A percentile compares a stretch with the other conserved stretches of the same genome.
Evolutionary conservation across 192 early-diverging fungal species (phyloP).

Genomic region (Backusella australiensis): DNA sequence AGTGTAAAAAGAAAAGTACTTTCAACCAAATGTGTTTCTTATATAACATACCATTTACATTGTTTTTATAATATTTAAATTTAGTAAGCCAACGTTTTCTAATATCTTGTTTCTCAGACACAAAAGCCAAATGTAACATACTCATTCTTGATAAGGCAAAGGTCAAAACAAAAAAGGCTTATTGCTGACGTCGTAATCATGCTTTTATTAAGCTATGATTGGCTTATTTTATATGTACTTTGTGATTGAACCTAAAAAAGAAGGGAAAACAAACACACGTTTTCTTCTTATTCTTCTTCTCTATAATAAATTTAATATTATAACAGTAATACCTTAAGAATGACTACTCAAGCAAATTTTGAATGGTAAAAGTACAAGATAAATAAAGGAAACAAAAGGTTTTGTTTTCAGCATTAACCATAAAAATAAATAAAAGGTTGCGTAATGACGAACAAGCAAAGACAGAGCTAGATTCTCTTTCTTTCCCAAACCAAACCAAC

Average conservation of each 20-base stretch:
- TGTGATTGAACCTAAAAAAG: not conserved
- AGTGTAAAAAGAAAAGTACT: not conserved
- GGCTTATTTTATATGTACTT: not conserved
- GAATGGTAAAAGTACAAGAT: slow-evolving; percentile 10
- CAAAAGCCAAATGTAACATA: not conserved
- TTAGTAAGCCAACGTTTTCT: not conserved
- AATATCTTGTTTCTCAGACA: not conserved
- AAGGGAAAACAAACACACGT: not conserved
- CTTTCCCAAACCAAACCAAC: slow-evolving; percentile 19
- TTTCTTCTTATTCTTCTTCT: not conserved
- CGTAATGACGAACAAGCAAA: not conserved
- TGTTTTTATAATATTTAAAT: not conserved
- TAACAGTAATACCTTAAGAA: not conserved
- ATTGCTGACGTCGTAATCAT: slow-evolving; percentile 8
- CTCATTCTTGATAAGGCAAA: not conserved
- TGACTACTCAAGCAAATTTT: slow-evolving; percentile 20
- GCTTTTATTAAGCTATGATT: not conserved
- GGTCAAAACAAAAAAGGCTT: not conserved
- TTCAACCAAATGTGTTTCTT: not conserved
- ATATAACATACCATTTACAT: not conserved
- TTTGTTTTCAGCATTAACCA: not conserved
- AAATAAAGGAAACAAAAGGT: not conserved
- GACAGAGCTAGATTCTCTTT: not conserved
- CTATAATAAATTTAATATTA: not conserved
- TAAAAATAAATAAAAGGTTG: not conserved